Evolutionary conservation across 73 alveolate species (phyloP), one percentile per base, ranked within the genome.

Genomic region (Paramecium biaurelia): DNA sequence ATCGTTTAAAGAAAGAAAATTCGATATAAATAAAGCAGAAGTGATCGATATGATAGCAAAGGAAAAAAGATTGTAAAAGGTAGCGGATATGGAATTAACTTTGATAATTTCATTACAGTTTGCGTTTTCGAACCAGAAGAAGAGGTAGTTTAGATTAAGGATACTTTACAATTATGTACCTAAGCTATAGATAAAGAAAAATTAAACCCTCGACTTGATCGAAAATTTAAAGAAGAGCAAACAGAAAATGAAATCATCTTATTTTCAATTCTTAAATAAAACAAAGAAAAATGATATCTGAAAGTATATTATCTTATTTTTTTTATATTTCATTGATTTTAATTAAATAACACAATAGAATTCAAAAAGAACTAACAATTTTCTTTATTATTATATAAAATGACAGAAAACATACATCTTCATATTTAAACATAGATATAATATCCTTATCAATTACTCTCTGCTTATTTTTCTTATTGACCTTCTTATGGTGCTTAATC

Each of bases 81-180:
- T 4, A 41, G 26, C 10, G 76, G 90, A 37, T 79, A 79, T 79
- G 43, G 76, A 9, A 79, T 79, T 18, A 79, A 26, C 47, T 79
- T 79, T 18, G 90, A 79, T 23, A 43, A n/a, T 79, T 79, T 79
- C 28, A 79, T 79, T 5, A 79, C 90, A 24, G 90, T 79, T 42
- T 79, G 90, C 56, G 90, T 79, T 23, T 79, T 30, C 28, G 90
- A 79, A n/a, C 76, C 74, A 18, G 42, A 23, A 8, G 90, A 79
- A 43, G 90, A 79, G 20, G 90, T 79, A 41, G 42, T 24, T 24
- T 43, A 41, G 45, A 79, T 79, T 79, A 79, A 34, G 43, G 90
- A 79, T 34, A 79, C 90, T 38, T 23, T 79, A 18, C 8, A 53
- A 53, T 53, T 18, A 14, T 53, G 68, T 53, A 18, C 68, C 3